Evolutionary conservation across 768 basidiomycete species (phyloP).

Genomic region (Phanerodontia chrysosporium): DNA sequence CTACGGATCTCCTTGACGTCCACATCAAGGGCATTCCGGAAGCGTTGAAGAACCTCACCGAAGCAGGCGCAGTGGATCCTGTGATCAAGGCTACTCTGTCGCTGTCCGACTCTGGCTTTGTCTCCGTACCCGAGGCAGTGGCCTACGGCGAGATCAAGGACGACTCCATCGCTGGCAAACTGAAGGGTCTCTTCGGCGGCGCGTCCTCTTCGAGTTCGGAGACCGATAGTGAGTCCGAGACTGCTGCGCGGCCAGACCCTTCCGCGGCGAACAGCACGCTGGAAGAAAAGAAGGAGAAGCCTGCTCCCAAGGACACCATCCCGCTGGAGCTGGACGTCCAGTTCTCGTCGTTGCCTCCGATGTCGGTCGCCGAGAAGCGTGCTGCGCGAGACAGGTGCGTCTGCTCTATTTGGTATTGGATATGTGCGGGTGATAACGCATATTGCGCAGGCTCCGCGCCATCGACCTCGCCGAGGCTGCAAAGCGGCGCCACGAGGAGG

Average conservation of each 20-base stretch:
- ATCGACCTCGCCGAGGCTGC: constrained; percentile 75
- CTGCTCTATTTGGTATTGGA: not conserved
- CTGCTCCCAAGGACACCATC: constrained; percentile 51
- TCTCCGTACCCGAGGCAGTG: constrained; percentile 75
- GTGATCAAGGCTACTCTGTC: constrained; percentile 82
- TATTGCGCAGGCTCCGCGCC: constrained; percentile 57
- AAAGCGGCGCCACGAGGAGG: constrained; percentile 81
- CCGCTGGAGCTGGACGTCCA: constrained; percentile 57
- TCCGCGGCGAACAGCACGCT: constrained; percentile 27
- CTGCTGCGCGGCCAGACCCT: constrained; percentile 21
- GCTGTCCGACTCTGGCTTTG: constrained; percentile 84
- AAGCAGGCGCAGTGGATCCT: constrained; percentile 74
- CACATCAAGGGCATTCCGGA: constrained; percentile 69
- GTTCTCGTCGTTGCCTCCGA: constrained; percentile 66
- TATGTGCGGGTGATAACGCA: too few relatives aligned
- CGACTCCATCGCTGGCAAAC: constrained; percentile 73
- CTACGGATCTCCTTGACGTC: constrained; percentile 69
- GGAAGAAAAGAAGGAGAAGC: constrained; percentile 27
- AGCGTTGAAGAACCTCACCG: constrained; percentile 80
- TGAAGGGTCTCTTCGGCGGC: constrained; percentile 84
- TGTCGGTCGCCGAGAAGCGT: constrained; percentile 76
- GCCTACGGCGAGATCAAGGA: constrained; percentile 80
- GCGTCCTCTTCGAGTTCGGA: constrained; percentile 35
- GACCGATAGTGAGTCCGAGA: constrained; percentile 32
- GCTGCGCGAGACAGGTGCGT: constrained; percentile 63